These are phyloP conservation scores for Quercus robur DNA, from an alignment of 306 rosid species.

Conservation along the genomic window DNA sequence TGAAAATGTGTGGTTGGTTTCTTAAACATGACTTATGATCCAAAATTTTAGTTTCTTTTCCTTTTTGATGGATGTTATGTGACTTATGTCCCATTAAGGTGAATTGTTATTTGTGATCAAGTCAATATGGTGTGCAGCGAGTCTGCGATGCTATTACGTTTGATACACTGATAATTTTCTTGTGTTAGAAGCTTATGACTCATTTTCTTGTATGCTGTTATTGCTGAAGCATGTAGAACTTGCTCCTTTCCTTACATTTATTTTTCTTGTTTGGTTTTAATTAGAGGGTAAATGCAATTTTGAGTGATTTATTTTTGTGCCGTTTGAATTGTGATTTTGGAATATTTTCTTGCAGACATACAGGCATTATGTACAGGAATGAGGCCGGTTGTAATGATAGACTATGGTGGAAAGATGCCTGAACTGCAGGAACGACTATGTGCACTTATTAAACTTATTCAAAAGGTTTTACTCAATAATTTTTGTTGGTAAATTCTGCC, in stretches of 20 bases:
- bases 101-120: background rate
- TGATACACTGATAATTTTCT: background rate
- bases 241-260: background rate
- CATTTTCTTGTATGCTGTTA: background rate
- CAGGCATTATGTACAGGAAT: slow-evolving; percentile 70
- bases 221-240: background rate
- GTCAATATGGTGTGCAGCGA: background rate
- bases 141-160: background rate
- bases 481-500: background rate
- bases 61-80: background rate
- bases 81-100: background rate
- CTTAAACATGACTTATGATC: background rate
- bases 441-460: slow-evolving; percentile 46
- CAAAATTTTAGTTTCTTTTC: background rate
- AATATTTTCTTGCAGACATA: slow-evolving; percentile 46
- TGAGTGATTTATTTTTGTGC: background rate
- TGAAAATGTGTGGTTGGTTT: background rate
- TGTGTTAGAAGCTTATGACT: background rate
- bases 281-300: background rate
- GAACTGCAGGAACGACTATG: slow-evolving; percentile 65
- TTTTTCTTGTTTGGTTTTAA: background rate
- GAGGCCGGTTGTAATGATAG: slow-evolving; percentile 81
- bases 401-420: slow-evolving; percentile 89
- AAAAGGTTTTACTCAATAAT: slow-evolving; percentile 29
- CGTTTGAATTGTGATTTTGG: background rate